Base-by-base conservation (phyloP, 371 early-diverging fungal genomes). In the Mucor saturninus region DNA sequence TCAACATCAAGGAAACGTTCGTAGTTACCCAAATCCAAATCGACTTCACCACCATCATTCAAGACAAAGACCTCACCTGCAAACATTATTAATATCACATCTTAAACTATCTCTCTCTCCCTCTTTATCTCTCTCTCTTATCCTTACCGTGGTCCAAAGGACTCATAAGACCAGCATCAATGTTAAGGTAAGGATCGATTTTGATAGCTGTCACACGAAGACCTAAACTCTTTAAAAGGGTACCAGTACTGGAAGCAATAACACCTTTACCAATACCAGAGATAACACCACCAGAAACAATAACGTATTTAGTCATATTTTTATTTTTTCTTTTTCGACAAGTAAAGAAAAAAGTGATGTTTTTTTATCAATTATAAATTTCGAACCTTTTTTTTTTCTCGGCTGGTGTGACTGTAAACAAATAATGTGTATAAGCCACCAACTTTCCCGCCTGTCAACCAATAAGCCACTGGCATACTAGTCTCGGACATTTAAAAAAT, bases 201-300 rank as follows among this genome's bases (percentile, higher is more conserved):
- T 99, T 99, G 86, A 99, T 96, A 64, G 97, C 92, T 51, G 98
- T 98, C 26, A 99, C 99, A 49, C 87, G 84, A 65, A 97, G 84
- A 26, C 99, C 99, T 64, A 91, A 82, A 28, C 95, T 92, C 83
- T 97, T 94, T 65, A 99, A 88, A 54, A 99, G 83, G 43, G 95
- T 85, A 60, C 99, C 99, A 15, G 99, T 95, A 49, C 96, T 95
- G 50, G 97, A 96, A 42, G 99, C 96, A 76, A 99, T 95, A 58
- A 98, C 95, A 55, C 99, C 99, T 84, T 99, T 99, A 68, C 99
- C 99, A 70, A 99, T 97, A 52, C 99, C 98, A 57, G 97, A 97
- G 73, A 98, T 96, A 63, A 98, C 98, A 79, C 99, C 99, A 62
- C 99, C 99, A 62, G 95, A 94, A 50, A 99, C 98, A 75, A 99